Conservation (phyloP, 352 stramenopile species). For the Phytophthora cryptogea region DNA sequence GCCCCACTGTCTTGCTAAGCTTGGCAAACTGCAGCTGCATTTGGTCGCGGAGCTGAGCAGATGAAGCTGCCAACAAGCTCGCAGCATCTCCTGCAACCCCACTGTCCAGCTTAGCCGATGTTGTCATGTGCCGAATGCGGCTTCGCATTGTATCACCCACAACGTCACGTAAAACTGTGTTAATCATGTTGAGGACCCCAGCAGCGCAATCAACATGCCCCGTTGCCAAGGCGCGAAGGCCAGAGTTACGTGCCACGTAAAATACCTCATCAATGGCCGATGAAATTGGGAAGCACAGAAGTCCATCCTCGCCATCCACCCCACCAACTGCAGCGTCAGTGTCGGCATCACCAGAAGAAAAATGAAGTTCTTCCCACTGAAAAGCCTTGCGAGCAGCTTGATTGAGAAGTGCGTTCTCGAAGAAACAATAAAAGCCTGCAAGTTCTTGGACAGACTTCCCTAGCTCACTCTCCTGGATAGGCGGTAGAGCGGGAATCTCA, state of each 20-base stretch:
- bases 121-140: constrained; percentile 75
- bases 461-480: constrained; percentile 73
- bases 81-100: constrained; percentile 37
- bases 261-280: constrained; percentile 89
- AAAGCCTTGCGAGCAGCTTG: constrained; percentile 84
- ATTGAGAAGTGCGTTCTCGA: constrained; percentile 81
- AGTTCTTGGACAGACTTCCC: constrained; percentile 85
- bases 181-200: constrained; percentile 88
- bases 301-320: constrained; percentile 25
- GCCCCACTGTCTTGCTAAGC: constrained; percentile 81
- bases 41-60: constrained; percentile 82
- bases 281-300: constrained; percentile 75
- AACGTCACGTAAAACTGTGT: constrained; percentile 77
- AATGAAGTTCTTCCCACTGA: constrained; percentile 83
- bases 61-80: constrained; percentile 50
- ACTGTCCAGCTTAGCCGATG: constrained; percentile 65
- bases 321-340: constrained; percentile 6
- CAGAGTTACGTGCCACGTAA: constrained; percentile 85
- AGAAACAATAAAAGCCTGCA: constrained; percentile 86
- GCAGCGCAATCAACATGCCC: constrained; percentile 83
- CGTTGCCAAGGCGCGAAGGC: constrained; percentile 76
- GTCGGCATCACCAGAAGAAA: constrained; percentile 40
- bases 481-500: constrained; percentile 41
- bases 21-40: constrained; percentile 88
- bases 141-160: constrained; percentile 80